Base-by-base conservation (phyloP, 208 protist species). In the Leishmania major region DNA sequence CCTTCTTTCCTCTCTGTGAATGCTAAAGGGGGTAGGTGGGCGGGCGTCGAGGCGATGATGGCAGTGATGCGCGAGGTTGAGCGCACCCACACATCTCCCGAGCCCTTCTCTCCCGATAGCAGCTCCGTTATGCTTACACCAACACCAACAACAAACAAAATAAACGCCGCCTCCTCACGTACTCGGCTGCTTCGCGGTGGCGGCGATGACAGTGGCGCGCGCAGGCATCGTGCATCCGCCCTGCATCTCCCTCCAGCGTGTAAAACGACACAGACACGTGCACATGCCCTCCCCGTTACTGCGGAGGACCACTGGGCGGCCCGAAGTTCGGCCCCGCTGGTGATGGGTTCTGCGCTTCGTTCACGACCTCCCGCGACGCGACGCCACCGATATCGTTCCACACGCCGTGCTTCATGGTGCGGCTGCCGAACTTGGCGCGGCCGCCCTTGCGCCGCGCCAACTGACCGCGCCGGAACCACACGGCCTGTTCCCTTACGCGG, bases 341-440 rank as follows among this genome's bases (percentile, higher is more conserved):
- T 40, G 78, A 77, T n/a, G 88, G 57, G 49, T 69, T 87, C 84
- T 93, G 89, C 77, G 73, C 67, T 67, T 47, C 76, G 66, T 93
- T 91, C 22, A 84, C 89, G 79, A 91, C 86, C n/a, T 19, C 77
- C 8, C 77, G 76, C n/a, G 81, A 88, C 31, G 89, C 81, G 31
- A 94, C 84, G 31, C 88, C 93, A 59, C 93, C 91, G 2, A 96
- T 78, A 80, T 94, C 88, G 75, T 96, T 96, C 93, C 93, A 96
- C 84, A 96, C 90, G 47, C 91, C 91, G 11, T 77, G 79, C 57
- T 87, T 82, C 84, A 87, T 85, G 37, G 76, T 77, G 22, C 84
- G 82, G 0, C 82, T 28, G 22, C 93, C 93, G 78, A 96, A 96
- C 86, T 96, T 96, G 6, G 93, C 93, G 15, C 90, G 84, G 6